phyloP scores from a whole-genome alignment of 176 grass and related monocot species.

The Carex kokanica region DNA sequence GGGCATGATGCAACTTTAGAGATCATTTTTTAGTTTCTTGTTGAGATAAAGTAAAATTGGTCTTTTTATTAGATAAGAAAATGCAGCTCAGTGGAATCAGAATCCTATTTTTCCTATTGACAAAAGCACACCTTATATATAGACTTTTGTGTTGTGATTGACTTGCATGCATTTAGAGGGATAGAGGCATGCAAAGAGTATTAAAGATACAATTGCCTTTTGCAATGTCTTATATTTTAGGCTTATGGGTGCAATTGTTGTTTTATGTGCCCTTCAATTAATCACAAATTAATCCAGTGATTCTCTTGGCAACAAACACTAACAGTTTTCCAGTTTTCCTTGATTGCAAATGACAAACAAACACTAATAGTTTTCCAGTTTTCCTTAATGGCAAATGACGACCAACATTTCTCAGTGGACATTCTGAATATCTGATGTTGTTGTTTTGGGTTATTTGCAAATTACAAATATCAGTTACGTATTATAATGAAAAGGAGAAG shows the following conservation, averaged over 20 bases:
- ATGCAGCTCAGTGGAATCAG: too few species aligned
- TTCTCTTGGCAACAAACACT: not conserved
- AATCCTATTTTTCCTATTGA: too few species aligned
- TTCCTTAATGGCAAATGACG: not conserved
- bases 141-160: not conserved
- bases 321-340: not conserved
- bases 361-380: not conserved
- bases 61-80: not conserved
- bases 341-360: not conserved
- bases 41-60: not conserved
- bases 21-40: not conserved
- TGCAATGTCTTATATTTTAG: not conserved
- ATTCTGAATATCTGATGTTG: not conserved
- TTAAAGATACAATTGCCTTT: not conserved
- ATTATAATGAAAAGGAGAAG: not conserved
- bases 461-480: not conserved
- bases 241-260: not conserved
- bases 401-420: not conserved
- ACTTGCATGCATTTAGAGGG: not conserved
- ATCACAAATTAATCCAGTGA: not conserved
- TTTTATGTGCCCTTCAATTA: not conserved
- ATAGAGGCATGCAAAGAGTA: not conserved
- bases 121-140: too few species aligned
- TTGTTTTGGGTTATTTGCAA: not conserved
- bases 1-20: not conserved